phyloP scores from a whole-genome alignment of 192 early-diverging fungal genomes.

The Linderina pennispora region DNA sequence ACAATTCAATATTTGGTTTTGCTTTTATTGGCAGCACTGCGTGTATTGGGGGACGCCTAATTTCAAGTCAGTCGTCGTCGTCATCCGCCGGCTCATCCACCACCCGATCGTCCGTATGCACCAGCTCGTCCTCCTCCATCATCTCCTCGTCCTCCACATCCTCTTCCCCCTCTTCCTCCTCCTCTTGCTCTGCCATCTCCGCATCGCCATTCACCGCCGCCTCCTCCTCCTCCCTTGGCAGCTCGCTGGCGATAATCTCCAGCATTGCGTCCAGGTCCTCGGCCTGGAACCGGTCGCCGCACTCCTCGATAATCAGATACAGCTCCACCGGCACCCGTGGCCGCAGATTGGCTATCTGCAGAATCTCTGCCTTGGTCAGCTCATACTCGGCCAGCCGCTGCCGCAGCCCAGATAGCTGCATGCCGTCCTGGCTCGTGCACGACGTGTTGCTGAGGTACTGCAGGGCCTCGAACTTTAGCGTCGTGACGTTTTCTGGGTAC shows the following conservation, averaged over 20 bases:
- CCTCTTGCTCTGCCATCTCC: conserved; percentile 1
- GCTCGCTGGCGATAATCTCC: conserved; percentile 32
- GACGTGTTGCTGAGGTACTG: conserved; percentile 55
- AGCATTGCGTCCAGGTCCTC: conserved; percentile 52
- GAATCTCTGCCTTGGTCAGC: conserved; percentile 65
- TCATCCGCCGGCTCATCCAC: too few species aligned
- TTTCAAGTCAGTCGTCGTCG: too few species aligned
- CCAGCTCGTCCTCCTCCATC: too few species aligned
- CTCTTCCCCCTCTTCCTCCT: conserved; percentile 12
- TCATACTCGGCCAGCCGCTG: conserved; percentile 36
- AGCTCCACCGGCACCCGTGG: conserved; percentile 62
- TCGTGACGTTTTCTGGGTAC: conserved; percentile 58
- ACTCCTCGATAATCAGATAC: conserved; percentile 66
- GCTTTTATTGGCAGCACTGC: too few species aligned
- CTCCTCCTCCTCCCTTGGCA: conserved; percentile 45
- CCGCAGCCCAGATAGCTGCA: conserved; percentile 48
- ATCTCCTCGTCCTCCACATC: conserved; percentile 4
- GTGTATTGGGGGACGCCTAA: too few species aligned
- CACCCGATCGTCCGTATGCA: too few species aligned
- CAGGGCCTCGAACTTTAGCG: conserved; percentile 54
- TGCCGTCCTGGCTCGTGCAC: conserved; percentile 51
- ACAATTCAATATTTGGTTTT: too few species aligned
- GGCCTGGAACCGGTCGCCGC: conserved; percentile 55
- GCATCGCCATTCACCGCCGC: not conserved
- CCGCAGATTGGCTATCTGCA: conserved; percentile 70